Evolutionary conservation across 2,329 filamentous ascomycete genomes (phyloP).

Genomic region (Fusarium sacchari): DNA sequence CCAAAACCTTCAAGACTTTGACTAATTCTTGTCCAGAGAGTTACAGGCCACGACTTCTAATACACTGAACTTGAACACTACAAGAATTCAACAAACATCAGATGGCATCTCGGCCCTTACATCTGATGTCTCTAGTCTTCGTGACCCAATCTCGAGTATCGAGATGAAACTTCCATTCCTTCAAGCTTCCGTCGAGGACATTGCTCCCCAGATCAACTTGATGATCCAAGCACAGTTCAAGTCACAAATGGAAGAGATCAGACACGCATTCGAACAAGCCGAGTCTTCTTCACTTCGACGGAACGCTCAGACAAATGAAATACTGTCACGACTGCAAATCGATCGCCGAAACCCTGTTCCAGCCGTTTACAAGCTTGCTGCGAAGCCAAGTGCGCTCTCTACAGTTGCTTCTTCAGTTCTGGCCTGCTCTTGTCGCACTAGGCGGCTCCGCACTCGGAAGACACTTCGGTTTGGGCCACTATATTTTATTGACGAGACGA

Average conservation of each 20-base stretch:
- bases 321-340: not conserved
- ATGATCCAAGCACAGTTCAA: not conserved
- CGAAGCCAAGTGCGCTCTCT: not conserved
- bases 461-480: not conserved
- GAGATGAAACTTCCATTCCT: not conserved
- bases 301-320: not conserved
- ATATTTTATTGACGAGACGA: rapidly evolving
- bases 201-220: not conserved
- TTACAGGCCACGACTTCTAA: not conserved
- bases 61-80: not conserved
- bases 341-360: rapidly evolving
- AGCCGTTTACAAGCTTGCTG: not conserved
- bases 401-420: not conserved
- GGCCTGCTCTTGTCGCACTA: not conserved
- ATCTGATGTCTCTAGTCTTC: not conserved
- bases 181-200: not conserved
- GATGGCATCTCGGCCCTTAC: not conserved
- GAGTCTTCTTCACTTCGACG: not conserved
- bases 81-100: not conserved
- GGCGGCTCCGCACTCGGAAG: not conserved
- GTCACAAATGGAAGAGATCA: not conserved
- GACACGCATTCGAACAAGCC: not conserved
- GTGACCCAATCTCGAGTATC: not conserved
- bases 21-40: not conserved
- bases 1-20: rapidly evolving